These are phyloP conservation scores for Hypoxylon sp. DNA, from an alignment of 2,329 filamentous ascomycete genomes.

Conservation along the genomic window DNA sequence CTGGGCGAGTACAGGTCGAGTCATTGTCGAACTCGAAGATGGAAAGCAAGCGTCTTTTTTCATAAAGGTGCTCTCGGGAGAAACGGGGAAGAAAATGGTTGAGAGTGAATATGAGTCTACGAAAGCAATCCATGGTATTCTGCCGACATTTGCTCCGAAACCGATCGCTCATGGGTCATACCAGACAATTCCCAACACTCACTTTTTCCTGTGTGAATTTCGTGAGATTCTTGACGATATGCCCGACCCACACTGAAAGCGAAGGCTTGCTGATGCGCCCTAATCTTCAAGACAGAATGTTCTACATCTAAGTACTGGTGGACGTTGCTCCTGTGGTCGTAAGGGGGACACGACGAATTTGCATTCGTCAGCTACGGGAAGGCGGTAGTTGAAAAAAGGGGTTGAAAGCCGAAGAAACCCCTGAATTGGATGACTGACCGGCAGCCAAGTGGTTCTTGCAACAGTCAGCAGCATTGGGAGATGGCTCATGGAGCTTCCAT, in stretches of 20 bases:
- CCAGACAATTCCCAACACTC: conserved; percentile 32
- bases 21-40: conserved; percentile 7
- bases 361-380: neutral
- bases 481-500: neutral
- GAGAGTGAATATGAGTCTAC: conserved; percentile 57
- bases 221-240: conserved; percentile 48
- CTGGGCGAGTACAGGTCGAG: conserved; percentile 1
- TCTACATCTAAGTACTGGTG: conserved; percentile 56
- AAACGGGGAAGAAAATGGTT: conserved; percentile 45
- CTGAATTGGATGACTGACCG: neutral
- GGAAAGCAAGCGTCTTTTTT: conserved; percentile 47
- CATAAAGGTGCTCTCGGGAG: conserved; percentile 45
- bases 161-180: conserved; percentile 57
- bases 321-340: neutral
- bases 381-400: neutral
- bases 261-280: conserved; percentile 48
- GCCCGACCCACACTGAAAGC: conserved; percentile 19
- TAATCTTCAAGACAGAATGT: conserved; percentile 58
- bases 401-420: too few relatives aligned
- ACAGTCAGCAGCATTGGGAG: neutral
- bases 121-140: conserved; percentile 52
- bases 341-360: neutral
- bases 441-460: neutral
- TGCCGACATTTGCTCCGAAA: conserved; percentile 53
- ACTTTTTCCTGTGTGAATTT: conserved; percentile 57